Evolutionary conservation across 352 stramenopile species (phyloP), one percentile per base, ranked within the genome.

Genomic region (Pythium biforme): DNA sequence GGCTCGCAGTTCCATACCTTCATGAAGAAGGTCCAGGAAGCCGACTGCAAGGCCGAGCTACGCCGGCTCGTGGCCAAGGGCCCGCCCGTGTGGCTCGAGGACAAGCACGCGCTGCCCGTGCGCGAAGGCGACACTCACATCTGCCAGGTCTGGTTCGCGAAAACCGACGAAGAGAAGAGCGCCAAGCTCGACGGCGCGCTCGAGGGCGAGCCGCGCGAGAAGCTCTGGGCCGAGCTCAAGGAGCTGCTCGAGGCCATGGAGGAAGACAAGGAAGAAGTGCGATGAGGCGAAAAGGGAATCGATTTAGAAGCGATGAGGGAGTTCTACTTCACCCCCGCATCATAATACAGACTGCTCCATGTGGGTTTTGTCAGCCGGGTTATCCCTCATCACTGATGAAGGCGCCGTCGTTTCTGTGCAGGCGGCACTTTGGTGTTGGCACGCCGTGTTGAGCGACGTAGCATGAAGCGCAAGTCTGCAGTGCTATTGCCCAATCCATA

Each of bases 31-130:
- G 92, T 98, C 34, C 92, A 98, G 72, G 86, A 94, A 47, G 86
- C 92, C 14, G 92, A 98, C 69, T 98, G 95, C 82, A 97, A 98
- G 72, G 95, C 95, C 25, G 92, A 98, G 69, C 70, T 98, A 59
- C 81, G 89, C 39, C 88, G 95, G n/a, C 73, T 98, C 14, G 76
- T 98, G 43, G 75, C 76, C 22, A 88, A 85, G 39, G 95, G 95
- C 0, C 95, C 95, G 31, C 95, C 95, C 6, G 73, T 98, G n/a
- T 98, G 88, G 71, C 68, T 98, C 11, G 81, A 89, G 45, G 95
- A 98, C 76, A 96, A 96, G 54, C 86, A 97, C 60, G 95, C 83
- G 12, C 71, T 98, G 33, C 83, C 89, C 7, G 54, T 98, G 26
- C 78, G 77, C 8, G 88, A 97, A 55, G 86, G 84, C 56, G 94